Evolutionary conservation across 768 basidiomycete genomes (phyloP), one percentile per base, ranked within the genome.

Genomic region (Russula sp.): DNA sequence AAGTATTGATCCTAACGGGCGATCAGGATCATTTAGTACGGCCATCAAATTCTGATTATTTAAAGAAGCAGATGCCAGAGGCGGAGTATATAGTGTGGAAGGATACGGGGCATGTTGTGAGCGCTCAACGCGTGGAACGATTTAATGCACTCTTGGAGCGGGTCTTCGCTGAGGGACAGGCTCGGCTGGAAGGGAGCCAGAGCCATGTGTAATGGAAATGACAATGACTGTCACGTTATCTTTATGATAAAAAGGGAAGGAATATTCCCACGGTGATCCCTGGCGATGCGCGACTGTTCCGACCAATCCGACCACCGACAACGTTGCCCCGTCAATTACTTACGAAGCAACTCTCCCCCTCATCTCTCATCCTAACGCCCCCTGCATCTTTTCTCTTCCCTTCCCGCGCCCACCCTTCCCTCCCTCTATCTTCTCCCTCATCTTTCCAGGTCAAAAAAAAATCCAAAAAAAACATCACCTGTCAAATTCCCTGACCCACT

Each of bases 1-100:
- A 88, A 69, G 78, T 90, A 8, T 67, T 78, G 35, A 84, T 82
- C 56, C 68, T 90, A n/a, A 87, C 85, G 0, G 90, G 87, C 2
- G 83, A 87, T 61, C 71, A 82, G 1, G 90, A 91, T 68, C 64
- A 79, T 51, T 71, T 92, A 3, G 78, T 92, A 9, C 67, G 74
- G 16, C 76, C 82, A 0, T 63, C 67, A 7, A 81, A 86, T 57
- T 86, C 84, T 25, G 66, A 70, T 7, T 71, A 76, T 22, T 68
- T 92, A 22, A 83, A 83, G 69, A 70, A 70, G 10, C 67, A 73
- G 42, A 91, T 90, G 87, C 73, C 77, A 0, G 75, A 79, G 54
- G 81, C 83, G 0, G 81, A 83, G 64, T 63, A 69, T 20, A 76
- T 80, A 1, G 78, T 83, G 57, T 88, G 84, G 83, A 70, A 80